A percentile compares a stretch with the other conserved stretches of the same genome.
Conservation (phyloP, 306 rosid genomes). For the Trichosanthes truncata region DNA sequence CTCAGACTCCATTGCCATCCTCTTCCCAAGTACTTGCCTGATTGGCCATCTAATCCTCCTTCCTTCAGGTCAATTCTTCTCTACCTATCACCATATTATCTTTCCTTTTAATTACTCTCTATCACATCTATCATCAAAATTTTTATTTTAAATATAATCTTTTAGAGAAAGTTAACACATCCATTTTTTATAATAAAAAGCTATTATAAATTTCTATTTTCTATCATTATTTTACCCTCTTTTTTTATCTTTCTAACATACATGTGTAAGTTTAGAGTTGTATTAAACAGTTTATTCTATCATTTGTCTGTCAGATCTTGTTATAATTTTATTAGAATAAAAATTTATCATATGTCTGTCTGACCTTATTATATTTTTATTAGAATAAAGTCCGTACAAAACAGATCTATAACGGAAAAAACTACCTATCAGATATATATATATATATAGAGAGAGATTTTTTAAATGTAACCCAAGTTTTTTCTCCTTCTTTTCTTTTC, state of each 20-base stretch:
- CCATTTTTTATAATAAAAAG: no score
- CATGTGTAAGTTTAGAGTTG: no score
- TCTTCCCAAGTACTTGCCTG: slow-evolving; percentile 42
- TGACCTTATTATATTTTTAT: background rate
- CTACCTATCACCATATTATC: no score
- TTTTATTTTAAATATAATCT: no score
- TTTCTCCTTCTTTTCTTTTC: no score
- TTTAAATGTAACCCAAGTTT: background rate
- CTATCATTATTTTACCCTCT: no score
- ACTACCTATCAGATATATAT: background rate
- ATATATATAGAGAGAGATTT: no score
- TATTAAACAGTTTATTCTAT: background rate
- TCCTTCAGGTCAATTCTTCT: slow-evolving; percentile 46
- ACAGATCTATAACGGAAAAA: background rate
- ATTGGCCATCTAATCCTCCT: slow-evolving; percentile 83
- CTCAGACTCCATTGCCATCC: slow-evolving; percentile 91
- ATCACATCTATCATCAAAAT: no score
- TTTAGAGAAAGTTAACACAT: no score
- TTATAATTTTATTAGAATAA: background rate
- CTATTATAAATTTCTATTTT: background rate
- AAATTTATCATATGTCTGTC: background rate
- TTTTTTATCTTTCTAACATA: no score
- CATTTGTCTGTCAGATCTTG: background rate
- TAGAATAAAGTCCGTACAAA: background rate
- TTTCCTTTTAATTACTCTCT: no score